Evolutionary conservation across 805 yeast species (phyloP).

Genomic region (Scheffersomyces lignosus): DNA sequence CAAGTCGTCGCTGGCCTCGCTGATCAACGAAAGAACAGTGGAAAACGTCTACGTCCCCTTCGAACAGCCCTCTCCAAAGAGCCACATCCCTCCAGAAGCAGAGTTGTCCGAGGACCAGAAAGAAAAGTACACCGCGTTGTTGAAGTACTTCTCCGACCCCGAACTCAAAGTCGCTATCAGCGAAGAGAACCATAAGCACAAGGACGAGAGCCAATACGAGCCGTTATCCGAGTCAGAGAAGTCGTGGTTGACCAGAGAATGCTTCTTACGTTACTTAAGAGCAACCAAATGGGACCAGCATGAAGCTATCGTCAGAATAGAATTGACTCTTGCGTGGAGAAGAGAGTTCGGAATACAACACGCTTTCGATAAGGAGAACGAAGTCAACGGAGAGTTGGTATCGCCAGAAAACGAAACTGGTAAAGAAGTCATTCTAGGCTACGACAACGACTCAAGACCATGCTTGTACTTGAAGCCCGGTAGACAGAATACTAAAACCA

Average conservation of each 20-base stretch:
- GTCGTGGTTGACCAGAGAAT: conserved; percentile 53
- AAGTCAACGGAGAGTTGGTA: conserved; percentile 42
- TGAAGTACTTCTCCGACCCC: conserved; percentile 55
- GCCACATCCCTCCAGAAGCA: conserved; percentile 51
- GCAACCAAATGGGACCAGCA: conserved; percentile 53
- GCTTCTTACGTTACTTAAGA: conserved; percentile 50
- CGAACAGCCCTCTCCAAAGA: conserved; percentile 47
- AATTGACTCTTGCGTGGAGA: conserved; percentile 54
- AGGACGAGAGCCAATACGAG: conserved; percentile 30
- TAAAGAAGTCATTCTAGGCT: conserved; percentile 54
- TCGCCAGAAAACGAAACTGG: conserved; percentile 53
- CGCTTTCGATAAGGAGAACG: conserved; percentile 28
- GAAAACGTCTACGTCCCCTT: conserved; percentile 48
- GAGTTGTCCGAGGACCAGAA: conserved; percentile 55
- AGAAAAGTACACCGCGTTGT: conserved; percentile 60
- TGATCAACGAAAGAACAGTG: conserved; percentile 4
- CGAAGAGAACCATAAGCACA: conserved; percentile 48
- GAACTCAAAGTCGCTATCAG: conserved; percentile 49
- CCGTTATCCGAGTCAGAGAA: conserved; percentile 27
- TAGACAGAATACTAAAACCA: conserved; percentile 53
- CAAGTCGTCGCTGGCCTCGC: conserved; percentile 1
- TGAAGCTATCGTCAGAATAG: conserved; percentile 44
- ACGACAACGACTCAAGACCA: conserved; percentile 54
- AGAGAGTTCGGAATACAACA: conserved; percentile 49
- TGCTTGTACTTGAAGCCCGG: conserved; percentile 54